Evolutionary conservation across 2,329 filamentous ascomycete genomes (phyloP).

Genomic region (Pseudocercospora vitis): DNA sequence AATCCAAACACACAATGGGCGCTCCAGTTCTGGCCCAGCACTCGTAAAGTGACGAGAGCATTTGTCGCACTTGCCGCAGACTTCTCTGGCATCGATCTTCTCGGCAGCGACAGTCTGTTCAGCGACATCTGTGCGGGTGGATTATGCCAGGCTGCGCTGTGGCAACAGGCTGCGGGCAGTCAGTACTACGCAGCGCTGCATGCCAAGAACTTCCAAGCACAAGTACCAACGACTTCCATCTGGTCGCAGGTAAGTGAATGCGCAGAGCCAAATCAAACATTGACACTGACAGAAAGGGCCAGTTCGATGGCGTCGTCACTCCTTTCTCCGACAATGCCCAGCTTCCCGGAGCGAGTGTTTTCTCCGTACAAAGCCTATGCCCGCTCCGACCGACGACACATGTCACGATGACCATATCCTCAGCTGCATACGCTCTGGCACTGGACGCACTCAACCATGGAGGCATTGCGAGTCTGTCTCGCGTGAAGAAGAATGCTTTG

Average conservation of each 20-base stretch:
- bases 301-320: conserved; percentile 33
- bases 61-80: conserved; percentile 35
- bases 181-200: conserved; percentile 35
- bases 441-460: conserved; percentile 33
- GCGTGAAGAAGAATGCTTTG: conserved; percentile 18
- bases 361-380: conserved; percentile 32
- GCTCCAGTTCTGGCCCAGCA: conserved; percentile 35
- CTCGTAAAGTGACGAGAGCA: conserved; percentile 26
- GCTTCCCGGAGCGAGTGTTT: conserved; percentile 30
- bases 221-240: conserved; percentile 34
- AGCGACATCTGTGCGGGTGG: conserved; percentile 28
- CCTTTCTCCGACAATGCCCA: conserved; percentile 32
- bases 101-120: conserved; percentile 25
- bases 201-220: conserved; percentile 25
- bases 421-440: conserved; percentile 33
- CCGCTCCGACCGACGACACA: conserved; percentile 28
- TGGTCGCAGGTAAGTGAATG: conserved; percentile 26
- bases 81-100: conserved; percentile 32
- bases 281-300: neutral
- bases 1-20: conserved; percentile 37
- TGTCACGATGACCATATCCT: conserved; percentile 31
- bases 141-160: conserved; percentile 33
- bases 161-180: conserved; percentile 35
- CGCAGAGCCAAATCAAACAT: neutral
- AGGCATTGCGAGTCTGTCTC: conserved; percentile 28